Base-by-base conservation (phyloP, 1,284 basidiomycete species). In the Leucoagaricus sp. region DNA sequence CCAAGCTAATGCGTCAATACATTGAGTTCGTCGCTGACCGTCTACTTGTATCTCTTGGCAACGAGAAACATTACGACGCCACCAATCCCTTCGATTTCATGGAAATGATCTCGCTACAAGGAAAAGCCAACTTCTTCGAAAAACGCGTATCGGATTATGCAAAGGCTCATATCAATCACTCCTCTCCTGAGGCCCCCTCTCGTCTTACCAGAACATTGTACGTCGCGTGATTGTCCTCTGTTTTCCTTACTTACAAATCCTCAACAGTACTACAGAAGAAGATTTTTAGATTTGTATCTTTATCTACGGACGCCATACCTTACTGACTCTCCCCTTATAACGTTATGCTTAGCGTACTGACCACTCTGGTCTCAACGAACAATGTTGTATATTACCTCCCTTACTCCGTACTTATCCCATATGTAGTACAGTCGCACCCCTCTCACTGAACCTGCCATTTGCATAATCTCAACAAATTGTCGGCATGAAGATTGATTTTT, bases 11-110 rank as follows among this genome's bases (percentile, higher is more conserved):
- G 93, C 82, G 86, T 68, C 93, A 92, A 67, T 98, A 98, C 79
- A 97, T 98, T 62, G 92, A 96, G 74, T 98, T 96, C 66, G 94
- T 97, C 55, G 95, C 96, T 41, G 95, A 98, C 67, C 87, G 95
- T 53, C 80, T 98, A 9, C 84, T 97, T 42, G 85, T 93, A 29
- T 82, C 91, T 1, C 79, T 97, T 23, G 94, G 94, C 40, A 93
- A 91, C 67, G 80, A 86, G 26, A 95, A 94, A 72, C 69, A 86
- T 58, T 98, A 93, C 78, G 80, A 87, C 64, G 75, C 78, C 1
- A 75, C 83, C 25, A 95, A 96, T 69, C 93, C 93, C 31, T 91
- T 91, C 70, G 90, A 93, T 69, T 93, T 93, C 65, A 96, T 96
- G 94, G 94, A 96, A 65, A 90, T 94, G 84, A 97, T 96, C 60